Percentiles rank a stretch among this genome's conserved stretches.
phyloP scores from a whole-genome alignment of 148 eudicot species.

The Rhododendron mucronatum region DNA sequence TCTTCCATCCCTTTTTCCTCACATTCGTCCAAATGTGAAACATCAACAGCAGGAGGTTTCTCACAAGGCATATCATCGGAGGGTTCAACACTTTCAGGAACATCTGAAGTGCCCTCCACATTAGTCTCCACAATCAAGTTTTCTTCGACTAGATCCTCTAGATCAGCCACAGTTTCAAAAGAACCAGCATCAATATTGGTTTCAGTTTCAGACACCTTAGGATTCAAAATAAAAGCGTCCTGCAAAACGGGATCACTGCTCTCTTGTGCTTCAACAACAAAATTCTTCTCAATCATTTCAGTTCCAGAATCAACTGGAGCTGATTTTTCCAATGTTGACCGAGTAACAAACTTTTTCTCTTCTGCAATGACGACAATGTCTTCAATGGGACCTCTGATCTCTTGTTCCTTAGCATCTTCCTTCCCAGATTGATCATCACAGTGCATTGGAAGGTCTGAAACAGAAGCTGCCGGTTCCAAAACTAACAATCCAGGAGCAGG shows the following conservation, averaged over 20 bases:
- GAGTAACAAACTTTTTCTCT: not conserved
- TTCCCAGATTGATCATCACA: slow-evolving; percentile 7
- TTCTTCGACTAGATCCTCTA: slow-evolving; percentile 2
- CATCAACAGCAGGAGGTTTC: slow-evolving; percentile 2
- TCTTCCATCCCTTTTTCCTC: slow-evolving; percentile 1
- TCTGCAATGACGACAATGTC: not conserved
- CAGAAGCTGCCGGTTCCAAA: not conserved
- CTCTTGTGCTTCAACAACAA: slow-evolving; percentile 8
- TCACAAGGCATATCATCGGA: not conserved
- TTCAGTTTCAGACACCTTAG: not conserved
- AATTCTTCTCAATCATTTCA: not conserved
- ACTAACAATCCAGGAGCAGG: not conserved
- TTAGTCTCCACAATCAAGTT: not conserved
- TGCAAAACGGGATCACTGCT: not conserved
- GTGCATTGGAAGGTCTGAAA: not conserved
- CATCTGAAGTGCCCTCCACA: not conserved
- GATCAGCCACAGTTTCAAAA: slow-evolving; percentile 2
- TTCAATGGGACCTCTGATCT: not conserved
- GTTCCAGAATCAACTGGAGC: not conserved
- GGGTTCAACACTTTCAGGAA: not conserved
- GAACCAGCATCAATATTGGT: not conserved
- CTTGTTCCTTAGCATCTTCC: not conserved
- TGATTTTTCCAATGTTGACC: not conserved
- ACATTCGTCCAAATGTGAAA: not conserved
- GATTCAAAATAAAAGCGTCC: not conserved